phyloP scores from a whole-genome alignment of 257 asterid species.

The Oldenlandia corymbosa region DNA sequence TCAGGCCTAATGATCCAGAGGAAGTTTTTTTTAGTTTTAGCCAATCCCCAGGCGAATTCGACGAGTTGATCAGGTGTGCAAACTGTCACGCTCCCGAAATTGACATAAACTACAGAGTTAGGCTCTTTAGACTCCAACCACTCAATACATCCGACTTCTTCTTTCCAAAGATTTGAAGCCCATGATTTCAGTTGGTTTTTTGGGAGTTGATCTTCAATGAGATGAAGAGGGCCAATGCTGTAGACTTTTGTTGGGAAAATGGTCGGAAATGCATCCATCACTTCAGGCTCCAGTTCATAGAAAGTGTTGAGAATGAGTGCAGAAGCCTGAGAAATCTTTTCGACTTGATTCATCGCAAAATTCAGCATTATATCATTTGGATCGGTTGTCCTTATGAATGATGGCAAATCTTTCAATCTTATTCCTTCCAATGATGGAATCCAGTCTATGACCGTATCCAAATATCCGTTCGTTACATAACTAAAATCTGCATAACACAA shows the following conservation, averaged over 20 bases:
- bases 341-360: conserved; percentile 15
- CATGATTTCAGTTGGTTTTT: conserved; percentile 20
- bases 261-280: conserved; percentile 25
- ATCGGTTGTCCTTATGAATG: conserved; percentile 32
- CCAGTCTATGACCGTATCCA: conserved; percentile 34
- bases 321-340: conserved; percentile 23
- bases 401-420: conserved; percentile 41
- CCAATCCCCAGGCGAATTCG: conserved; percentile 61
- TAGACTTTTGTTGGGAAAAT: conserved; percentile 35
- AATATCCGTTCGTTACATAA: conserved; percentile 39
- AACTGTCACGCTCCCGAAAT: conserved; percentile 42
- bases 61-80: conserved; percentile 36
- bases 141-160: conserved; percentile 31
- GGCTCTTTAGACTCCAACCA: conserved; percentile 48
- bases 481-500: conserved; percentile 27
- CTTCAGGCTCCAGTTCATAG: conserved; percentile 38
- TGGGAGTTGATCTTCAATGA: conserved; percentile 18
- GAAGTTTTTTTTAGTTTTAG: conserved; percentile 30
- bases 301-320: conserved; percentile 47
- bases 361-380: conserved; percentile 32
- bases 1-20: conserved; percentile 57
- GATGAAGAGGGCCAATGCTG: conserved; percentile 45
- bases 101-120: conserved; percentile 41
- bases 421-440: conserved; percentile 34
- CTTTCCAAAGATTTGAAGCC: conserved; percentile 50